phyloP scores from a whole-genome alignment of 257 asterid genomes.

The Solanum okadae region DNA sequence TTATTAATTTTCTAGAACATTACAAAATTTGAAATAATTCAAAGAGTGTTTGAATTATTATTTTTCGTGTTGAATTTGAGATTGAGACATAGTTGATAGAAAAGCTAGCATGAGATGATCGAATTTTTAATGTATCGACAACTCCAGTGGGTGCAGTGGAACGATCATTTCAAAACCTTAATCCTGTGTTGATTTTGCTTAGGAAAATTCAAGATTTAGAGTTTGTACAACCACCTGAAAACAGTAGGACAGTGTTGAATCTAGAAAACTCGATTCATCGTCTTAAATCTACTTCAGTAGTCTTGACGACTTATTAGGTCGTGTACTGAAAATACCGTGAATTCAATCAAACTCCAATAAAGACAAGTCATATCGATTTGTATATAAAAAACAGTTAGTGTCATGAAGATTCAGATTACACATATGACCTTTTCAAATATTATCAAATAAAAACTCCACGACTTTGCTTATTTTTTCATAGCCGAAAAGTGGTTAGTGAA shows the following conservation, averaged over 20 bases:
- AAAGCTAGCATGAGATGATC: neutral
- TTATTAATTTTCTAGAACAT: neutral
- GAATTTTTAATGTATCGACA: neutral
- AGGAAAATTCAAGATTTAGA: neutral
- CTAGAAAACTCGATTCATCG: neutral
- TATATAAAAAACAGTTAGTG: neutral
- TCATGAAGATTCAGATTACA: neutral
- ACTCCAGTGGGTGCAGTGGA: neutral
- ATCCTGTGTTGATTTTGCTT: neutral
- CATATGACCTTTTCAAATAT: accelerated
- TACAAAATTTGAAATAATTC: neutral
- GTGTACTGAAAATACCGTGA: neutral
- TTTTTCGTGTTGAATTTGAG: neutral
- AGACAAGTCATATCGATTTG: no score
- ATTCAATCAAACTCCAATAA: neutral
- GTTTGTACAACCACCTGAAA: accelerated
- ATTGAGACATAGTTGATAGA: neutral
- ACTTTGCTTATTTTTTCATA: neutral
- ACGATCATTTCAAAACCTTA: neutral
- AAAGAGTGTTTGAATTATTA: neutral
- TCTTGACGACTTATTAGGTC: neutral
- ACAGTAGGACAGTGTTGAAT: no score
- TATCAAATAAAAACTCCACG: neutral
- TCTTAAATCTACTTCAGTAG: neutral
- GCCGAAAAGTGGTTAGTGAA: neutral